Percentiles rank a stretch among this genome's conserved stretches.
Evolutionary conservation across 768 basidiomycete genomes (phyloP).

Genomic region (Clathrus columnatus): DNA sequence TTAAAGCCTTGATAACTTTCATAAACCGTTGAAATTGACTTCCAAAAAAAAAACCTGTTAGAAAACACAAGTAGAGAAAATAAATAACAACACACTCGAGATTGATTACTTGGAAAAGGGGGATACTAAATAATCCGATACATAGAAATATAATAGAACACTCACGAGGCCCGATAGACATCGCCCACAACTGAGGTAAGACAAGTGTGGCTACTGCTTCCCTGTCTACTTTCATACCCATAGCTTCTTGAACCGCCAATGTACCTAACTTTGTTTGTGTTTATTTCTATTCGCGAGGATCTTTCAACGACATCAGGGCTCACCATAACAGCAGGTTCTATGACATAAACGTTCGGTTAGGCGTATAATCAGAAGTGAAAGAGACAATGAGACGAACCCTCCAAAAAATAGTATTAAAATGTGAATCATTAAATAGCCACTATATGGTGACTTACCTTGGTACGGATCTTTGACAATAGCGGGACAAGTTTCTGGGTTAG

Average conservation of each 20-base stretch:
- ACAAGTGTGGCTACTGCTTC: conserved; percentile 87
- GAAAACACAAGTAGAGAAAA: conserved; percentile 25
- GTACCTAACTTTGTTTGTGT: conserved; percentile 64
- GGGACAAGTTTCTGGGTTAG: conserved; percentile 95
- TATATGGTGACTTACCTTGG: conserved; percentile 40
- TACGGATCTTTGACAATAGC: conserved; percentile 86
- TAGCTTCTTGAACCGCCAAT: conserved; percentile 84
- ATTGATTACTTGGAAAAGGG: conserved; percentile 47
- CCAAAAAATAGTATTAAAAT: background rate
- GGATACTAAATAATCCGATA: conserved; percentile 7
- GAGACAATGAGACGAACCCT: conserved; percentile 6
- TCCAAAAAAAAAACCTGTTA: conserved; percentile 5
- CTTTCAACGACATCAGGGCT: conserved; percentile 13
- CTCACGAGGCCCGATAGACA: conserved; percentile 93
- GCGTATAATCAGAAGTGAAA: background rate
- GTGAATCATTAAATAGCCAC: background rate
- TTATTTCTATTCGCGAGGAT: background rate
- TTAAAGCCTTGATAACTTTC: conserved; percentile 65
- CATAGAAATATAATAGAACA: conserved; percentile 11
- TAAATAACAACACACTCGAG: conserved; percentile 28
- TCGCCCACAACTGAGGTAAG: conserved; percentile 87
- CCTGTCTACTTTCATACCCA: conserved; percentile 91
- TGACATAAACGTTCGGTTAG: background rate
- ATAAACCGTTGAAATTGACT: conserved; percentile 89
- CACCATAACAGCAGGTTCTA: conserved; percentile 89